Evolutionary conservation across 1,284 basidiomycete genomes (phyloP), one percentile per base, ranked within the genome.

Genomic region (Schizopora paradoxa): DNA sequence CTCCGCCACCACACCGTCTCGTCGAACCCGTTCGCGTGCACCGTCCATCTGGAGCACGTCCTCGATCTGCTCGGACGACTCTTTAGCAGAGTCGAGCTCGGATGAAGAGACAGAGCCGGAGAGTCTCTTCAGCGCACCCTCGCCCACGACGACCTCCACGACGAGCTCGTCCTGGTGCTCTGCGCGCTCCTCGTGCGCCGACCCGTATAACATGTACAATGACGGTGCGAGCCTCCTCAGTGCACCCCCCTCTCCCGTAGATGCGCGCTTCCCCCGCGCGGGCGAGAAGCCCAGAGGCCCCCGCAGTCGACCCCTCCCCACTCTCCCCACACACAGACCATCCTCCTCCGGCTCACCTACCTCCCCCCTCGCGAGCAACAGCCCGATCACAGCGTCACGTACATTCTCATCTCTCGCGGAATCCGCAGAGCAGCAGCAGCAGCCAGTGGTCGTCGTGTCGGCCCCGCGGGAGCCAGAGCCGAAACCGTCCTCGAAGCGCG

Each of bases 31-130:
- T 22, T 22, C 43, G 5, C 48, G 48, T 33, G 26, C 37, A 3
- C 35, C 38, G 18, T 49, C 48, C 18, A 41, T 41, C 37, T 50
- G 48, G 39, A 35, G 29, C 25, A 50, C 48, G 5, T 36, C 39
- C 27, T 50, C 48, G 11, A 42, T 46, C 18, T 50, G 44, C 48
- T 50, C 48, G 1, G 39, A 50, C 26, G 43, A 41, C 21, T 50
- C 48, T 13, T 35, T 28, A 21, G 33, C 7, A n/a, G n/a, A n/a
- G n/a, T n/a, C n/a, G n/a, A n/a, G n/a, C n/a, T n/a, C n/a, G n/a
- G n/a, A n/a, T n/a, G n/a, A n/a, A n/a, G n/a, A n/a, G n/a, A n/a
- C n/a, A n/a, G n/a, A n/a, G n/a, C n/a, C n/a, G n/a, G n/a, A n/a
- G n/a, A n/a, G n/a, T n/a, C n/a, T n/a, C n/a, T n/a, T n/a, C n/a